Base-by-base conservation (phyloP, 768 basidiomycete species). In the Paxillus involutus region DNA sequence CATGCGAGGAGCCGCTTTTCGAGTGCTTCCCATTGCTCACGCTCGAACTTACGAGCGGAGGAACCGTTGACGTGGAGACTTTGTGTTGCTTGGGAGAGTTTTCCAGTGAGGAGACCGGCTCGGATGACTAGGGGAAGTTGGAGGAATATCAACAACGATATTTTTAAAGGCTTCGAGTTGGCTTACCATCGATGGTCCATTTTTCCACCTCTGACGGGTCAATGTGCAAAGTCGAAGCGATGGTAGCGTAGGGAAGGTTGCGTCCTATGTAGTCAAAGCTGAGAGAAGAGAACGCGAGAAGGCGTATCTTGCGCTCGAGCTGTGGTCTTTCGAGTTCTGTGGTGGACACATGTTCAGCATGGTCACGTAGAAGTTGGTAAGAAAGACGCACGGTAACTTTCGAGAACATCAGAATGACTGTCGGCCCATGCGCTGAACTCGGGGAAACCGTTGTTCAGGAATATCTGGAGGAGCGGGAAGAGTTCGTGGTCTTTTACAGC, bases 131-230 rank as follows among this genome's bases (percentile, higher is more conserved):
- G 13, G 44, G 48, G 3, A 10, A 10, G 21, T 24, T 13, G 35
- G 33, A 51, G 21, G 6, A 30, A 26, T 33, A 17, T 37, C 16
- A 8, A 58, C 36, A 56, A 24, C 5, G 6, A 6, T 26, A 21
- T 4, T 6, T 19, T 43, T n/a, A n/a, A 30, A 32, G 32, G 6
- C 30, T 4, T 41, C 17, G 8, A 49, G 51, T 44, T 30, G 12
- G 59, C 76, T 56, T 63, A 92, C 91, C 86, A 71, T 94, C 90
- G 57, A 94, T 94, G 39, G 85, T 84, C 90, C 91, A 94, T 63
- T 81, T 85, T 68, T 94, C 93, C 29, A 94, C 90, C 55, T 89
- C 76, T 24, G 79, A 73, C 19, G 69, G 56, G 24, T 84, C 79
- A 8, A 91, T 82, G 58, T 89, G 81, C 42, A 94, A 71, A 12